A percentile compares a stretch with the other conserved stretches of the same genome.
These are phyloP conservation scores for Fermentozyma sake DNA, from an alignment of 1,139 yeast species.

Conservation along the genomic window DNA sequence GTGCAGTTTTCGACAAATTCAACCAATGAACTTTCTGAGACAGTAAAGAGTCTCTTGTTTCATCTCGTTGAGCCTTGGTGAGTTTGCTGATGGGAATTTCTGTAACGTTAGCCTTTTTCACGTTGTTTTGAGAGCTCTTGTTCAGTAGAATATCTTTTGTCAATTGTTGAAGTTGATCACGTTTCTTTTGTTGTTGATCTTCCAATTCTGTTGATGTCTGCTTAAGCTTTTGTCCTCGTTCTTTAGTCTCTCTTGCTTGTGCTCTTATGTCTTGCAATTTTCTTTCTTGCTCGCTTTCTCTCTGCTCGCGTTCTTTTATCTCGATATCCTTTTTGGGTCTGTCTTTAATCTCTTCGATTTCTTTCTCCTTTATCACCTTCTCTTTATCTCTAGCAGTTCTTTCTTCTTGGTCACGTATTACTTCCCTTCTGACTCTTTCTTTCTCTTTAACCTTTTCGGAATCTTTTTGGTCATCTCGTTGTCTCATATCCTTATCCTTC, in stretches of 20 bases:
- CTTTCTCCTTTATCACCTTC: slow-evolving; percentile 3
- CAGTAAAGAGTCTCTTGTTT: slow-evolving; percentile 13
- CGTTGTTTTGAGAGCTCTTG: not conserved
- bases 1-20: slow-evolving; percentile 24
- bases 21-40: slow-evolving; percentile 27
- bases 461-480: not conserved
- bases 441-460: slow-evolving; percentile 2
- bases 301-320: slow-evolving; percentile 2
- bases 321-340: slow-evolving; percentile 1
- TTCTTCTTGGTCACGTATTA: slow-evolving; percentile 1
- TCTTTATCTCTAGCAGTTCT: too few species aligned
- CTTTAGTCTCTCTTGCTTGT: slow-evolving; percentile 3
- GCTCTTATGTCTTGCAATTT: slow-evolving; percentile 5
- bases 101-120: not conserved
- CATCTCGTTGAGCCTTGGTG: slow-evolving; percentile 14
- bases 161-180: not conserved
- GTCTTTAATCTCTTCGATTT: slow-evolving; percentile 2
- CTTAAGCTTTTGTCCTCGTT: too few species aligned
- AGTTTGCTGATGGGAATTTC: slow-evolving; percentile 1
- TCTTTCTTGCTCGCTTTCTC: slow-evolving; percentile 5
- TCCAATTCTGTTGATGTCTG: too few species aligned
- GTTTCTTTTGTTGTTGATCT: too few species aligned
- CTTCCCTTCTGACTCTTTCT: slow-evolving; percentile 3
- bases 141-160: not conserved
- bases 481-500: slow-evolving; percentile 3